phyloP scores from a whole-genome alignment of 768 basidiomycete genomes.

The Stropharia rugosoannulata region DNA sequence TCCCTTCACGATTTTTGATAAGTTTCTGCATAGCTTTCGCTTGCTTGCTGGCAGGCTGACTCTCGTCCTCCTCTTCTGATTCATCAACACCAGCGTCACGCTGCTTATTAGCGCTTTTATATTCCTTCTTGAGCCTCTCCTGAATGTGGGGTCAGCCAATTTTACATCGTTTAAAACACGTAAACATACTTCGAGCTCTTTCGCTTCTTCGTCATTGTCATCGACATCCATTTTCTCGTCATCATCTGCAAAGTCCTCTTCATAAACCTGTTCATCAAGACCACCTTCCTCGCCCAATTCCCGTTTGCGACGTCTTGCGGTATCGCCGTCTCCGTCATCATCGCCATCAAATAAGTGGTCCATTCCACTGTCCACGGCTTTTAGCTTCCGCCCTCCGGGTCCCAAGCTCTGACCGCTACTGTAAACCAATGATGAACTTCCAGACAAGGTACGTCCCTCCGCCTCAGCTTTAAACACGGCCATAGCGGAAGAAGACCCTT shows the following conservation, averaged over 20 bases:
- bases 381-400: slow-evolving; percentile 66
- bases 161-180: neutral
- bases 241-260: slow-evolving; percentile 86
- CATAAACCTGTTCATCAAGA: slow-evolving; percentile 78
- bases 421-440: slow-evolving; percentile 47
- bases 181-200: slow-evolving; percentile 68
- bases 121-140: slow-evolving; percentile 86
- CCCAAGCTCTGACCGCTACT: slow-evolving; percentile 56
- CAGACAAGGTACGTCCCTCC: slow-evolving; percentile 40
- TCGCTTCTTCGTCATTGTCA: slow-evolving; percentile 81
- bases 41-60: slow-evolving; percentile 58
- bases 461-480: slow-evolving; percentile 72
- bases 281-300: slow-evolving; percentile 78
- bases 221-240: slow-evolving; percentile 77
- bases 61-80: slow-evolving; percentile 76
- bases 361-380: slow-evolving; percentile 67
- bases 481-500: slow-evolving; percentile 56
- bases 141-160: slow-evolving; percentile 26
- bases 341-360: slow-evolving; percentile 67
- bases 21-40: slow-evolving; percentile 85
- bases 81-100: slow-evolving; percentile 71
- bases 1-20: slow-evolving; percentile 81
- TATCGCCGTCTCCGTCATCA: slow-evolving; percentile 45
- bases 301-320: slow-evolving; percentile 45
- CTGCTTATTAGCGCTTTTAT: slow-evolving; percentile 73